Conservation (phyloP, 164 flowering plant genomes). For the Macadamia integrifolia region DNA sequence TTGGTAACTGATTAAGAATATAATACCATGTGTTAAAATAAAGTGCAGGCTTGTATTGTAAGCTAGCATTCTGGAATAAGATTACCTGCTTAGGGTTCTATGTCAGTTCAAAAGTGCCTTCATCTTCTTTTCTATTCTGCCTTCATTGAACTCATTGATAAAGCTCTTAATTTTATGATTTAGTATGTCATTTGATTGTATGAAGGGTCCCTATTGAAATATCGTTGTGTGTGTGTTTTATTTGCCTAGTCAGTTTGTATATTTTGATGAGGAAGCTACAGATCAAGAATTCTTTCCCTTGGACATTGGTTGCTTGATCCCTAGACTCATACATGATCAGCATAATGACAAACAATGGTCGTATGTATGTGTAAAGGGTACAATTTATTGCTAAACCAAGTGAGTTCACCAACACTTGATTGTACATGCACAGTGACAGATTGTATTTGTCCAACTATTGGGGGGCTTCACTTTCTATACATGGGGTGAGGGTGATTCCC, state of each 20-base stretch:
- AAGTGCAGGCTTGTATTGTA: neutral
- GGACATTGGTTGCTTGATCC: neutral
- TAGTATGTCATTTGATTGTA: neutral
- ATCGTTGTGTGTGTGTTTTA: neutral
- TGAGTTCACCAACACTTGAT: no score
- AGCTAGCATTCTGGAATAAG: neutral
- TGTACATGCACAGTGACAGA: no score
- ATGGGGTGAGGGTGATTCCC: no score
- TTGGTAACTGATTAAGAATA: conserved; percentile 28
- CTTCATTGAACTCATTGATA: neutral
- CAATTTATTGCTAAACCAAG: no score
- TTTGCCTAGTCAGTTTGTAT: neutral
- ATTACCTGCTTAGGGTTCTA: neutral
- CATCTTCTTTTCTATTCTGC: neutral
- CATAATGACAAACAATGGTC: neutral
- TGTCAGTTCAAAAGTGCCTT: neutral
- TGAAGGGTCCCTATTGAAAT: neutral
- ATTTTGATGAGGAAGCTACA: neutral
- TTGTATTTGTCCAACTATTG: no score
- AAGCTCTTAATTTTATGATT: no score
- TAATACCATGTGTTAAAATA: neutral
- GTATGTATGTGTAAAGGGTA: neutral
- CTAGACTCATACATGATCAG: neutral
- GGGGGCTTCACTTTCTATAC: no score
- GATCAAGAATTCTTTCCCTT: neutral